Evolutionary conservation across 768 basidiomycete genomes (phyloP), one percentile per base, ranked within the genome.

Genomic region (Grammothele lineata): DNA sequence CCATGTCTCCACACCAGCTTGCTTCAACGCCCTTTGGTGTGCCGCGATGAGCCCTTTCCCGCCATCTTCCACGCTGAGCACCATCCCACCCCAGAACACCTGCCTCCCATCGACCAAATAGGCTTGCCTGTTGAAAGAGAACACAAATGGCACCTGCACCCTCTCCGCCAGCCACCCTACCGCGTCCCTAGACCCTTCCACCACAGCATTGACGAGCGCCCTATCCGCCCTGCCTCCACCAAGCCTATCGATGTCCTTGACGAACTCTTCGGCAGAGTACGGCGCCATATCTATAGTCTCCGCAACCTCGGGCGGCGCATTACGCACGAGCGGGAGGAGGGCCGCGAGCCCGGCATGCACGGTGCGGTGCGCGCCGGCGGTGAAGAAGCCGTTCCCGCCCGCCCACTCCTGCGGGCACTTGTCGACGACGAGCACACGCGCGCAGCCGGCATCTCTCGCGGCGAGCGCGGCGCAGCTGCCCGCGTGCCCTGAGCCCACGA

Each of bases 321-420:
- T 77, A 40, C 57, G 63, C 18, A 85, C 74, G 49, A 84, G 62
- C 3, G 75, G 65, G 19, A 83, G 70, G 27, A 85, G 70, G 61
- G 85, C 82, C 3, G 63, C 53, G n/a, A 85, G 68, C 1, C 83
- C 85, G 14, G 50, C 66, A 54, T 86, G 84, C 3, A 75, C 78
- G 10, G 78, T 83, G 43, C 84, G 78, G 57, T 78, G 72, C 6
- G 83, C 81, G 18, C 83, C 83, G 9, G 83, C 82, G 24, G 83
- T 85, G 65, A 85, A 86, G 63, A 78, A 83, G 15, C 82, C 80
- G 55, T 87, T 86, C 15, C 83, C 85, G 4, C 85, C 85, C 3
- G 63, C 73, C 83, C 83, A 85, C 46, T 74, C 73, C 33, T 65
- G 56, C 1, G 83, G 80, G 33, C 80, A 80, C 56, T 84, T 84